Base-by-base conservation (phyloP, 768 basidiomycete species). In the Mycena albidolilacea region DNA sequence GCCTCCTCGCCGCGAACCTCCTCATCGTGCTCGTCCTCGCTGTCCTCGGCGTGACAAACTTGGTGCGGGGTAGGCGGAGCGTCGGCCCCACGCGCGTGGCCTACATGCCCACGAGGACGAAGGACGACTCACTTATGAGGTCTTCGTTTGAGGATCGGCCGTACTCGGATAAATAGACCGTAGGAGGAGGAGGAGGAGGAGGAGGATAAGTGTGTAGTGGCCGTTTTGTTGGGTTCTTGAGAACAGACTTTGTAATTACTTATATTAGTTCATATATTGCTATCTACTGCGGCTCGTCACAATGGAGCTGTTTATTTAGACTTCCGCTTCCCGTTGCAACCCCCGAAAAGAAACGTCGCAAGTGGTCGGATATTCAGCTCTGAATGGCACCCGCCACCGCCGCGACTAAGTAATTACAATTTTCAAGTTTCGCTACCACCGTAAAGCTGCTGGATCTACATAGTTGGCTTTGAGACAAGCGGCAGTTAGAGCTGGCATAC, bases 1-100 rank as follows among this genome's bases (percentile, higher is more conserved):
- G 59, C 59, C 59, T 69, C 14, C 72, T 73, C 48, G 72, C 38
- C 10, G 68, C 67, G 43, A 73, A 69, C 58, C 72, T 73, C 55
- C 19, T 69, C 55, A 19, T 73, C n/a, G 23, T 50, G 21, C 67
- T 73, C 46, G 55, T 59, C 17, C 54, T 73, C 55, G 62, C 43
- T 0, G 48, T n/a, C 52, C 10, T 73, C 44, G 54, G 35, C 14
- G 37, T 73, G 10, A 38, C 65, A 46, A 15, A n/a, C 17, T 64
- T 64, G 41, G 46, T 72, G 23, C 63, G 63, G 19, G 5, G 63
- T 2, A 38, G 50, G 1, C n/a, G 63, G 11, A 38, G 12, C 7
- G 48, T 19, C 35, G 19, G 46, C 17, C 7, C 57, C 5, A 8
- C 37, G 3, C 17, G 37, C n/a, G 57, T 30, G 38, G 37, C 5